Conservation (phyloP, 805 yeast species). For the Cyberlindnera maritima region DNA sequence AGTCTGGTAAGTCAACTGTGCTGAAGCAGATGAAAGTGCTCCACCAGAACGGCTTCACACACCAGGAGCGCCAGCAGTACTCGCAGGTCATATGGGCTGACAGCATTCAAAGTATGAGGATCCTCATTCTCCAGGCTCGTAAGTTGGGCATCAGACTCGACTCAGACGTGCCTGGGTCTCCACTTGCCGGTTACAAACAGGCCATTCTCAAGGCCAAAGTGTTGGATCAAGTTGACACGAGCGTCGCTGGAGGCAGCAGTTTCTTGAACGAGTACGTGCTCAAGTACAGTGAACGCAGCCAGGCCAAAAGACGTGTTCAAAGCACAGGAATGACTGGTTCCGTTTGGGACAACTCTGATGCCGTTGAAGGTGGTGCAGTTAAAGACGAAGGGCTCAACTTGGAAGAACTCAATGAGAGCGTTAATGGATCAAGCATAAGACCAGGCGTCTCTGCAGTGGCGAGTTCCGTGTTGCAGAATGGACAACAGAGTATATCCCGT, state of each 20-base stretch:
- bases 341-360: constrained; percentile 25
- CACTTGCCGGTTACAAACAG: constrained; percentile 46
- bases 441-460: constrained; percentile 26
- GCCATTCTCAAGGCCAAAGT: constrained; percentile 55
- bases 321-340: constrained; percentile 53
- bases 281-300: constrained; percentile 55
- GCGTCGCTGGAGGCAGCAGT: constrained; percentile 62
- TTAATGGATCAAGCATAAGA: constrained; percentile 20
- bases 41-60: constrained; percentile 82
- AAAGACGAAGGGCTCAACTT: constrained; percentile 7
- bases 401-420: constrained; percentile 22
- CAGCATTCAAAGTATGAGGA: constrained; percentile 79
- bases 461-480: constrained; percentile 13
- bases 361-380: constrained; percentile 5
- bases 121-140: constrained; percentile 71
- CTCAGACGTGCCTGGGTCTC: constrained; percentile 55
- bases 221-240: constrained; percentile 59
- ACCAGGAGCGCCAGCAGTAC: constrained; percentile 76
- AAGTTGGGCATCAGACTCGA: constrained; percentile 60
- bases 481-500: constrained; percentile 30
- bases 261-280: constrained; percentile 63
- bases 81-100: constrained; percentile 92
- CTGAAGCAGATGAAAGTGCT: constrained; percentile 82
- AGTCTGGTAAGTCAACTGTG: constrained; percentile 91
- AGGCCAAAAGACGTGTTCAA: constrained; percentile 45